A percentile compares a stretch with the other conserved stretches of the same genome.
These are phyloP conservation scores for Houttuynia cordata DNA, from an alignment of 164 flowering plant genomes.

Conservation along the genomic window DNA sequence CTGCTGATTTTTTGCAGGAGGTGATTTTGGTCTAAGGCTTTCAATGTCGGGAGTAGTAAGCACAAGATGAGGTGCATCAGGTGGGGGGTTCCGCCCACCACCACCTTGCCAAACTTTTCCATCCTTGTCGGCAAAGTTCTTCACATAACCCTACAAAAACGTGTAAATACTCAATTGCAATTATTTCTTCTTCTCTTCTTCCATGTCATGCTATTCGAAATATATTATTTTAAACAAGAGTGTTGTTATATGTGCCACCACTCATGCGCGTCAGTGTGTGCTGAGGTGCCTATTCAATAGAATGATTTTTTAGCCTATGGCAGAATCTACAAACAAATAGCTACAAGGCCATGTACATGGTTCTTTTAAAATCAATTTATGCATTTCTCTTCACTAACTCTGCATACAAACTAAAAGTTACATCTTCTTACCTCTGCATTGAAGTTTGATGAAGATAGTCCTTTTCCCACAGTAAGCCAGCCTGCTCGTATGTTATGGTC, in stretches of 20 bases:
- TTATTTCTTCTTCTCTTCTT: too few relatives aligned
- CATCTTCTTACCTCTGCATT: constrained; percentile 58
- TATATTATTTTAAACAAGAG: too few relatives aligned
- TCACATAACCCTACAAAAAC: constrained; percentile 47
- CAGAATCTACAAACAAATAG: not conserved
- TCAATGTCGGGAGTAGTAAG: constrained; percentile 90
- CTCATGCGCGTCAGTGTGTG: too few relatives aligned
- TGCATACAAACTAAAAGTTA: too few relatives aligned
- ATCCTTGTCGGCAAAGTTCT: constrained; percentile 78
- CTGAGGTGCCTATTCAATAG: too few relatives aligned
- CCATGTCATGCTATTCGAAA: too few relatives aligned
- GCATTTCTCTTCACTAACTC: not conserved
- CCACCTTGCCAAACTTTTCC: constrained; percentile 98
- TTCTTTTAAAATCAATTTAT: too few relatives aligned
- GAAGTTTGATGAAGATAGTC: constrained; percentile 82
- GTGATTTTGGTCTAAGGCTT: constrained; percentile 87
- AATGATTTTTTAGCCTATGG: too few relatives aligned
- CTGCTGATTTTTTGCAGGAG: constrained; percentile 87
- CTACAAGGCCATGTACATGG: not conserved
- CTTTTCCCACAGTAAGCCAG: constrained; percentile 95
- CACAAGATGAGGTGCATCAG: constrained; percentile 91
- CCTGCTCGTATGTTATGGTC: constrained; percentile 97
- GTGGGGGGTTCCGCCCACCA: constrained; percentile 95
- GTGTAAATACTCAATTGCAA: too few relatives aligned
- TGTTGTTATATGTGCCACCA: too few relatives aligned